phyloP scores from a whole-genome alignment of 495 filamentous ascomycete species.

The Neurospora sublineolata region DNA sequence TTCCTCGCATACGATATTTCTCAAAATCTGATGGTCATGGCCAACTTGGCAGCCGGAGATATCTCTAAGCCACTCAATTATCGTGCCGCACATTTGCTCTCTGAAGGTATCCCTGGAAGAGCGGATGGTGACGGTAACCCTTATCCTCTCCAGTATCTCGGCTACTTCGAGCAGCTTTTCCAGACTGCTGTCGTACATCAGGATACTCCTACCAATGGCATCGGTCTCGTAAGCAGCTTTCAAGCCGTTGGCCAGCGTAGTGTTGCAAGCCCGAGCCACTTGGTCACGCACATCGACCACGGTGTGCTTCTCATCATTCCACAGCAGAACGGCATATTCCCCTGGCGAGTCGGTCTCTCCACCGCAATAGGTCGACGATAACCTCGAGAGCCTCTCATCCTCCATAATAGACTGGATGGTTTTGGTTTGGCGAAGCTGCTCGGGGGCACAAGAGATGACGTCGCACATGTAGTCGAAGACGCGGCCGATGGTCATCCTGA shows the following conservation, averaged over 20 bases:
- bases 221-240: slow-evolving; percentile 78
- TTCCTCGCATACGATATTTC: slow-evolving; percentile 78
- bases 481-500: slow-evolving; percentile 72
- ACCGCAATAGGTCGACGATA: slow-evolving; percentile 64
- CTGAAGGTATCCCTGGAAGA: slow-evolving; percentile 89
- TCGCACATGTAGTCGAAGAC: slow-evolving; percentile 91
- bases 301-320: slow-evolving; percentile 99
- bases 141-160: slow-evolving; percentile 83
- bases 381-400: slow-evolving; percentile 70
- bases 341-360: slow-evolving; percentile 37
- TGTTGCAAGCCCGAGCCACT: slow-evolving; percentile 79
- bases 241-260: slow-evolving; percentile 52
- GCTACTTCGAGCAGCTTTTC: slow-evolving; percentile 61
- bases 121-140: slow-evolving; percentile 88
- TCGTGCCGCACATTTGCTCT: slow-evolving; percentile 97
- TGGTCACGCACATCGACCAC: slow-evolving; percentile 82
- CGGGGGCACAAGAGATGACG: slow-evolving; percentile 93
- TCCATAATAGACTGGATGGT: slow-evolving; percentile 62
- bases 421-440: slow-evolving; percentile 81
- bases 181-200: slow-evolving; percentile 64
- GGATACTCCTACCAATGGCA: slow-evolving; percentile 70
- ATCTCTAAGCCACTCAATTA: slow-evolving; percentile 91
- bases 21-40: slow-evolving; percentile 64
- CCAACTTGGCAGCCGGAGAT: slow-evolving; percentile 85
- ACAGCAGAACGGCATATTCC: slow-evolving; percentile 80